Conservation (phyloP, 2,329 filamentous ascomycete genomes). For the Septoria linicola region DNA sequence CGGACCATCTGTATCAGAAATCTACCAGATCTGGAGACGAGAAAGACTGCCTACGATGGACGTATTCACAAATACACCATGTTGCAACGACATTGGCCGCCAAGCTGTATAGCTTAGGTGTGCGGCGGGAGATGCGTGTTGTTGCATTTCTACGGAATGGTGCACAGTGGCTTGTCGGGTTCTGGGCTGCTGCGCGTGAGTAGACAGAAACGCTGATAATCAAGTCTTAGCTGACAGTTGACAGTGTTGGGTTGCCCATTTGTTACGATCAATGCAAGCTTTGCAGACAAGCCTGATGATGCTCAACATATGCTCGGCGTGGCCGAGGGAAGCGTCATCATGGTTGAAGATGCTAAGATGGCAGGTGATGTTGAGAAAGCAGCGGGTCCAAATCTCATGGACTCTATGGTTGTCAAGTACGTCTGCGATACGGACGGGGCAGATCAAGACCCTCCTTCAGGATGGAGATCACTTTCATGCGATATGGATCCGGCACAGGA, state of each 20-base stretch:
- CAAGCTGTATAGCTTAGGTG: neutral
- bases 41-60: slow-evolving; percentile 1
- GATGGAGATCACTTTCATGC: neutral
- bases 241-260: neutral
- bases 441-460: neutral
- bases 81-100: neutral
- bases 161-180: slow-evolving; percentile 2
- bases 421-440: neutral
- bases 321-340: neutral
- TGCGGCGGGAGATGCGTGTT: slow-evolving; percentile 6
- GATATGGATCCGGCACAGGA: neutral
- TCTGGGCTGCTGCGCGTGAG: neutral
- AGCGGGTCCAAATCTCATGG: neutral
- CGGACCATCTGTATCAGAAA: neutral
- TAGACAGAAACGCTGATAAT: neutral
- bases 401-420: neutral
- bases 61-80: slow-evolving; percentile 2
- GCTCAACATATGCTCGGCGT: neutral
- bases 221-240: neutral
- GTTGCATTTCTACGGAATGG: slow-evolving; percentile 7
- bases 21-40: neutral
- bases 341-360: neutral
- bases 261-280: neutral
- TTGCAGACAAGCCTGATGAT: neutral
- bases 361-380: neutral